A percentile compares a stretch with the other conserved stretches of the same genome.
These are phyloP conservation scores for Xylaria grammica DNA, from an alignment of 495 filamentous ascomycete species.

Conservation along the genomic window DNA sequence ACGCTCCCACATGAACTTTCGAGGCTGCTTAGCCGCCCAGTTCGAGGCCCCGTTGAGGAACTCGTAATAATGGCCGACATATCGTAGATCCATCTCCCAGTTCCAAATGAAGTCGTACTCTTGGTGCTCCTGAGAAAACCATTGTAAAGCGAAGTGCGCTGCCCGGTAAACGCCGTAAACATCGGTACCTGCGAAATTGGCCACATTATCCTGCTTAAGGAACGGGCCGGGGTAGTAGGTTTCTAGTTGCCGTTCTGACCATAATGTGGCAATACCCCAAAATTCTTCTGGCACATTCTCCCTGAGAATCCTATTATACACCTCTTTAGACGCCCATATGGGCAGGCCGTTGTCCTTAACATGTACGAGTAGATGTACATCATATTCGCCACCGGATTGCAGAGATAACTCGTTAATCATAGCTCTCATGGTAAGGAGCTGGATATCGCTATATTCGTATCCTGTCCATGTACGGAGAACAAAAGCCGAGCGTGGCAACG, in stretches of 20 bases:
- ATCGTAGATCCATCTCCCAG: conserved; percentile 65
- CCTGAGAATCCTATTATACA: conserved; percentile 54
- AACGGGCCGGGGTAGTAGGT: conserved; percentile 47
- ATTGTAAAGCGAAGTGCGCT: conserved; percentile 54
- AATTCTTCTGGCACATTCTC: conserved; percentile 61
- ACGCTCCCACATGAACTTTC: conserved; percentile 57
- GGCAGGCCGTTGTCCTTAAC: conserved; percentile 60
- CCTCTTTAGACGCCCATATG: conserved; percentile 56
- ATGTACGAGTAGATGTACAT: conserved; percentile 63
- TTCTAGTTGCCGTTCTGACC: conserved; percentile 53
- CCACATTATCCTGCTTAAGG: conserved; percentile 48
- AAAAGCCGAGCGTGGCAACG: conserved; percentile 41
- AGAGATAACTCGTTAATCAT: conserved; percentile 61
- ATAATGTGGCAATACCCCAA: conserved; percentile 59
- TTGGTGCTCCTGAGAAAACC: conserved; percentile 61
- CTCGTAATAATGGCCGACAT: conserved; percentile 61
- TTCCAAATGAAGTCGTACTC: conserved; percentile 69
- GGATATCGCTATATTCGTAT: conserved; percentile 47
- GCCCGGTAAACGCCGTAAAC: conserved; percentile 42
- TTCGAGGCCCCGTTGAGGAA: conserved; percentile 52
- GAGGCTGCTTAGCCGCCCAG: conserved; percentile 60
- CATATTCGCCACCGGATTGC: conserved; percentile 62
- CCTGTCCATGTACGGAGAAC: conserved; percentile 50
- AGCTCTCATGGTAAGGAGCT: conserved; percentile 56
- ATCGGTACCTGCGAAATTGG: conserved; percentile 50